phyloP scores from a whole-genome alignment of 2,329 filamentous ascomycete species.

The Botrytis sinoallii region DNA sequence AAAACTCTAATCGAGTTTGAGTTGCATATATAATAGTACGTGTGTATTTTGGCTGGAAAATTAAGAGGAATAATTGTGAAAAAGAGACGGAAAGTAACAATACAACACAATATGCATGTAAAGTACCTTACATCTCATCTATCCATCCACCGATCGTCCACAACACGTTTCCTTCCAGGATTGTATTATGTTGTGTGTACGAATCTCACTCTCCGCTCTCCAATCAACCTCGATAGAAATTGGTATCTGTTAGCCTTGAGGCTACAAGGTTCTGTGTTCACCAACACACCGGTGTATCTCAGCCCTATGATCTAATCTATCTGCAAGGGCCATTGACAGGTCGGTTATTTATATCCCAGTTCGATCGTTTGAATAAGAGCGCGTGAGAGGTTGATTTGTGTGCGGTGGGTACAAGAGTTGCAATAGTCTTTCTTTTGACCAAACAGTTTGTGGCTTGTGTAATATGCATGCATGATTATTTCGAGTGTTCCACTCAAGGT shows the following conservation, averaged over 20 bases:
- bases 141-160: conserved; percentile 7
- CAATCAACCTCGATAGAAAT: background rate
- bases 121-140: conserved; percentile 16
- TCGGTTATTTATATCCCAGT: conserved; percentile 20
- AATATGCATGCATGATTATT: conserved; percentile 4
- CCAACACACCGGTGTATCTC: conserved; percentile 4
- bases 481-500: background rate
- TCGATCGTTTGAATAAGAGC: background rate
- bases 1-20: background rate
- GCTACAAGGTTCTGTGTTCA: conserved; percentile 3
- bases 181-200: background rate
- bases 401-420: background rate
- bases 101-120: background rate
- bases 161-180: conserved; percentile 18
- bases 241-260: background rate
- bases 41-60: background rate
- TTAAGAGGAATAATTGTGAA: background rate
- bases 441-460: background rate
- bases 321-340: conserved; percentile 5
- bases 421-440: background rate
- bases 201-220: background rate
- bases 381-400: background rate
- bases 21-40: too few species aligned
- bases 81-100: background rate
- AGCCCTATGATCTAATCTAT: conserved; percentile 20